Evolutionary conservation across 345 rosid genomes (phyloP), one percentile per base, ranked within the genome.

Genomic region (Laguncularia racemosa): DNA sequence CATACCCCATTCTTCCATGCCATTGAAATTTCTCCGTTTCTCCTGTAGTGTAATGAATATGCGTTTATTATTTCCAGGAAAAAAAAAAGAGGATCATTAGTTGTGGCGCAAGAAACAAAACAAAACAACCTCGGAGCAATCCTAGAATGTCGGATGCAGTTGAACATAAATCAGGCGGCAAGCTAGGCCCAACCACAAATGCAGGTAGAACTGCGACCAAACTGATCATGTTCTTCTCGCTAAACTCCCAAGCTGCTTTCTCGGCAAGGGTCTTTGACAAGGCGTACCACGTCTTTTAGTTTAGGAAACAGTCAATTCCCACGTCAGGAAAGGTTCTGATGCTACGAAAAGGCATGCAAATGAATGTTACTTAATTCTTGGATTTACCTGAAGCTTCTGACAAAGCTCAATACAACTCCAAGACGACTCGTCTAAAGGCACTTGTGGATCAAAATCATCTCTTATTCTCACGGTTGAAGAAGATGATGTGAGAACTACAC

Each of bases 1-100:
- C 83, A 56, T 88, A 91, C 10, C 96, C 96, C 90, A 85, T 84
- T 73, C 95, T 81, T 69, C 95, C 95, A 71, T 82, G 86, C 90
- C 85, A 76, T 16, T 79, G 74, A 48, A 84, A 88, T 63, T 73
- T 81, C 55, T 79, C 87, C 21, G 68, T 73, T 66, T 82, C 88
- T 49, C 96, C 91, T 84, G 76, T 43, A 60, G 16, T n/a, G n/a
- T n/a, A 10, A 14, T n/a, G 14, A 50, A 50, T 7, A 50, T n/a
- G 44, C 13, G 48, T 17, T 26, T 5, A 40, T 13, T 18, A 26
- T 20, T 17, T 19, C 23, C 15, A 23, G 15, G 19, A 28, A 20
- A 16, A 8, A 11, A 13, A 44, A 20, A 52, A 18, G 16, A 13
- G 13, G 45, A 18, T 10, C 20, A 21, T 21, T 6, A 20, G 48